These are phyloP conservation scores for Leptomonas pyrrhocoris DNA, from an alignment of 208 protist genomes.

Conservation along the genomic window DNA sequence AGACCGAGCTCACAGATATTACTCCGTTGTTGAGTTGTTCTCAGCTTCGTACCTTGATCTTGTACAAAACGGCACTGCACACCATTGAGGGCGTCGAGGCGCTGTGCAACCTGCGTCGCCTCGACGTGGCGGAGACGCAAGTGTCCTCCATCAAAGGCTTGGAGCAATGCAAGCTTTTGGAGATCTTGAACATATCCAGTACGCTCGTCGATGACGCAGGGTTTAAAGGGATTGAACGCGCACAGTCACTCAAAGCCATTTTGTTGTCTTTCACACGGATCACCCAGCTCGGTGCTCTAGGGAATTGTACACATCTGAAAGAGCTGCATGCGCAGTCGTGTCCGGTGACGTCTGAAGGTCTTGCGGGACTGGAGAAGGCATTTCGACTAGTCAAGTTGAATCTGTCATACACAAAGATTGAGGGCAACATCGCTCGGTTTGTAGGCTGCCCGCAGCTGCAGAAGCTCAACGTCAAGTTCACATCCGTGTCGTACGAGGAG, in stretches of 20 bases:
- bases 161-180: conserved; percentile 19
- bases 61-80: conserved; percentile 32
- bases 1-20: conserved; percentile 30
- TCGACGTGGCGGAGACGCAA: conserved; percentile 41
- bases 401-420: conserved; percentile 37
- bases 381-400: conserved; percentile 32
- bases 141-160: conserved; percentile 21
- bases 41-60: conserved; percentile 9
- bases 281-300: conserved; percentile 28
- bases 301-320: conserved; percentile 28
- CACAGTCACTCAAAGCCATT: conserved; percentile 21
- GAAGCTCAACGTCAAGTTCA: conserved; percentile 43
- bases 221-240: conserved; percentile 21
- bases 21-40: conserved; percentile 28
- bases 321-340: conserved; percentile 36
- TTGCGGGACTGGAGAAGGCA: conserved; percentile 32
- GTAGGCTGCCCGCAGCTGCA: conserved; percentile 18
- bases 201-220: conserved; percentile 31
- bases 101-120: conserved; percentile 17
- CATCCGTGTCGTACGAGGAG: conserved; percentile 24
- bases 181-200: conserved; percentile 38
- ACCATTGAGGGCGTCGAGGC: conserved; percentile 29
- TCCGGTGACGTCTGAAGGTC: conserved; percentile 28
- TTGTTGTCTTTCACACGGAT: conserved; percentile 34
- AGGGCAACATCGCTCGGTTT: conserved; percentile 8